A percentile compares a stretch with the other conserved stretches of the same genome.
phyloP scores from a whole-genome alignment of 164 flowering plant genomes.

The Chimonanthus praecox region DNA sequence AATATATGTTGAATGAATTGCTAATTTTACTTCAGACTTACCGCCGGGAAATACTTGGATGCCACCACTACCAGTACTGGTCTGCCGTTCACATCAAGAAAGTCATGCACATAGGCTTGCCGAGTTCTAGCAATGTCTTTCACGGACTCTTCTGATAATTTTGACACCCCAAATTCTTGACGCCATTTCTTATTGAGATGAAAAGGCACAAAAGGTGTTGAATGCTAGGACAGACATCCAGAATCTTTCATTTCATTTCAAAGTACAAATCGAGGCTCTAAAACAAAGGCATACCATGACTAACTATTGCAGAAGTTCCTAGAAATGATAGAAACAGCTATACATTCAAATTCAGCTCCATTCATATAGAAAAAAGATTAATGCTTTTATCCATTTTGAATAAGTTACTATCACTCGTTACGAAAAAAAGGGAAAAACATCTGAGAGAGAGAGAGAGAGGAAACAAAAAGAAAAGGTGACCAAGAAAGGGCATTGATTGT shows the following conservation, averaged over 20 bases:
- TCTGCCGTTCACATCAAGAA: slow-evolving; percentile 66
- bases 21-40: slow-evolving; percentile 27
- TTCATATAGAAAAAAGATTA: no score
- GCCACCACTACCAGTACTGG: slow-evolving; percentile 84
- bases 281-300: background rate
- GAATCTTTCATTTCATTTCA: background rate
- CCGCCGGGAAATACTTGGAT: slow-evolving; percentile 72
- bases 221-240: background rate
- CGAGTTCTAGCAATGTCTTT: slow-evolving; percentile 52
- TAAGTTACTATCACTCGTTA: no score
- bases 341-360: no score
- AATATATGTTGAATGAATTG: background rate
- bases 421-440: no score
- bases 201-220: slow-evolving; percentile 8
- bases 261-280: background rate
- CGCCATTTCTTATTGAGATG: slow-evolving; percentile 68
- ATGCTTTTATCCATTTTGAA: no score
- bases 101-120: slow-evolving; percentile 75
- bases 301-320: background rate
- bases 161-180: slow-evolving; percentile 68
- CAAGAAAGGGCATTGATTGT: no score
- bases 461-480: no score
- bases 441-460: no score
- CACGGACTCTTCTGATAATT: slow-evolving; percentile 61
- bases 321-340: background rate